Evolutionary conservation across 352 stramenopile species (phyloP), one percentile per base, ranked within the genome.

Genomic region (Phytopythium chamaehyphon): DNA sequence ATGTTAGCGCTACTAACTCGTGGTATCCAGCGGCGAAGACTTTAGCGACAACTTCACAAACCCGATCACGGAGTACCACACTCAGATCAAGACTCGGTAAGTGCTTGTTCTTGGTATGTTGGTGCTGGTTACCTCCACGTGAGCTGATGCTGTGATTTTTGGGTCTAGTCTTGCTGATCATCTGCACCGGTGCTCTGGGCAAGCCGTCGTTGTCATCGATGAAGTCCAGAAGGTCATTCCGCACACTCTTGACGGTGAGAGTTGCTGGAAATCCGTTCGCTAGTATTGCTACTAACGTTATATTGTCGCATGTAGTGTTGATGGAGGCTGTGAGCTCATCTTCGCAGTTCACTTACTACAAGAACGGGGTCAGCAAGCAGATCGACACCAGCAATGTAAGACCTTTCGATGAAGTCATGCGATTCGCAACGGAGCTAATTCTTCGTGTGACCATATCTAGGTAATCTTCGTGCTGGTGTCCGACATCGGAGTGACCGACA

Each of bases 181-280:
- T 52, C 67, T 97, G 38, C 64, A 82, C 21, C 59, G 76, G 31
- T 96, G 86, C 61, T 86, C 69, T 18, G 88, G 88, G 19, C 92
- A 95, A 57, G 86, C 85, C 3, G 76, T 97, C 10, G 80, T 97
- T 22, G 66, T 97, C 26, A 95, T 97, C 45, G 88, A 97, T 52
- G 88, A 97, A 74, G 79, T 97, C 23, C 87, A 97, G 52, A 97
- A 96, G 59, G 83, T 94, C 51, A 87, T 96, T 47, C 87, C 87
- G 10, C 83, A 93, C 43, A 96, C 88, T 1, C 73, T 96, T 14
- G 86, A 96, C 43, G 84, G 79, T 90, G 66, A n/a, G 59, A 23
- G 3, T 40, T 38, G 31, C 19, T 31, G 45, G 16, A 22, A 61
- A 37, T n/a, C 6, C 19, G 22, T 51, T 62, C 6, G 39, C 21